phyloP scores from a whole-genome alignment of 345 rosid genomes.

The Eutrema yunnanense region DNA sequence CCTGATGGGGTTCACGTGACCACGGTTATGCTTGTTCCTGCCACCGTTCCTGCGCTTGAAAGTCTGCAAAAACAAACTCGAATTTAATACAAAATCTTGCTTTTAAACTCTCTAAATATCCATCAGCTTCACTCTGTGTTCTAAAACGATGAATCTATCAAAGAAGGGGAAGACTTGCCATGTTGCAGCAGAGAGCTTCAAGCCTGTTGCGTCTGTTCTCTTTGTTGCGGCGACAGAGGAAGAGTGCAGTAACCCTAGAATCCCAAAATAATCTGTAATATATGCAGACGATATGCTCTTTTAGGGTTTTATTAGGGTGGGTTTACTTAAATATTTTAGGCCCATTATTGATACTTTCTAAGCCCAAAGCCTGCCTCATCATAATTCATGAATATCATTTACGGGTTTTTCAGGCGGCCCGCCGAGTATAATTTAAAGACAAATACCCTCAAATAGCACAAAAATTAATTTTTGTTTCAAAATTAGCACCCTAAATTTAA shows the following conservation, averaged over 20 bases:
- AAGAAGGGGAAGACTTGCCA: conserved; percentile 2
- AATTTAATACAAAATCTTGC: background rate
- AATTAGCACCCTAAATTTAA: too few relatives aligned
- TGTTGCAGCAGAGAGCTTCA: conserved; percentile 8
- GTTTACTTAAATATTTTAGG: too few relatives aligned
- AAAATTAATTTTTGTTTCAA: too few relatives aligned
- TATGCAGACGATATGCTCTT: too few relatives aligned
- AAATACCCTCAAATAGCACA: too few relatives aligned
- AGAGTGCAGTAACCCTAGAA: background rate
- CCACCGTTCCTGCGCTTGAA: conserved; percentile 96
- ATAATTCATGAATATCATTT: too few relatives aligned
- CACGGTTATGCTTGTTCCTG: conserved; percentile 94
- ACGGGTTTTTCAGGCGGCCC: too few relatives aligned
- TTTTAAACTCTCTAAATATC: background rate
- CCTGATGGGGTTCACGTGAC: conserved; percentile 80
- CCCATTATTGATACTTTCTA: too few relatives aligned
- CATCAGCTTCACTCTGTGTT: background rate
- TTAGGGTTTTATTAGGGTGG: too few relatives aligned
- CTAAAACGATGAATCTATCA: background rate
- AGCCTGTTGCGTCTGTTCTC: background rate
- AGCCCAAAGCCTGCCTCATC: too few relatives aligned
- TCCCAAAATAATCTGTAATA: too few relatives aligned
- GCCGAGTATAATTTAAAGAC: too few relatives aligned
- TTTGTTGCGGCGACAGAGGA: conserved; percentile 11
- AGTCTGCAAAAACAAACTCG: conserved; percentile 35